Evolutionary conservation across 2,329 filamentous ascomycete genomes (phyloP).

Genomic region (Fusarium sp.): DNA sequence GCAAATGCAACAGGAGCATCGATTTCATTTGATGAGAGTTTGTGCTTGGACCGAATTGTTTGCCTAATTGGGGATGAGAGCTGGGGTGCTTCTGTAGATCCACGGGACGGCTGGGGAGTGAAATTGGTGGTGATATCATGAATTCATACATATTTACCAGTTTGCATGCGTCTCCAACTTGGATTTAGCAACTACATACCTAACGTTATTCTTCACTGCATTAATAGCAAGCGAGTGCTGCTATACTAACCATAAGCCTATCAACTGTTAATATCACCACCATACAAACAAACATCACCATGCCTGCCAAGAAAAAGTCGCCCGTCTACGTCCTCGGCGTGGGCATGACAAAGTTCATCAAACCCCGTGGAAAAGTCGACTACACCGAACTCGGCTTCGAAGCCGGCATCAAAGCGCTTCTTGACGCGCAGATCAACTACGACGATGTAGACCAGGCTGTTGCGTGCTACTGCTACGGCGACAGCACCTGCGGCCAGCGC

Average conservation of each 20-base stretch:
- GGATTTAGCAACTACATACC: neutral
- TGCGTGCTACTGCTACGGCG: conserved; percentile 98
- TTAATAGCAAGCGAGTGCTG: conserved; percentile 32
- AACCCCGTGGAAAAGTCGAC: conserved; percentile 92
- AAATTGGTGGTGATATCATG: conserved; percentile 17
- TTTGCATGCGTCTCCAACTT: conserved; percentile 1
- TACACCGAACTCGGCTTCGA: conserved; percentile 96
- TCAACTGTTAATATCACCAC: neutral
- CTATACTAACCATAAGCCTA: neutral
- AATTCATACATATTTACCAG: conserved; percentile 8
- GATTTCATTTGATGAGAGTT: conserved; percentile 19
- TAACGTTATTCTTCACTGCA: neutral
- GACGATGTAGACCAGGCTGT: conserved; percentile 95
- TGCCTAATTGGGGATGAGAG: conserved; percentile 23
- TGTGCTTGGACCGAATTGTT: conserved; percentile 28
- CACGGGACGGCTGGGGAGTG: neutral
- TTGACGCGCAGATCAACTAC: conserved; percentile 91
- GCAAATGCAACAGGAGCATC: conserved; percentile 5
- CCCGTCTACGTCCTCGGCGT: conserved; percentile 91
- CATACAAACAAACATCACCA: conserved; percentile 43
- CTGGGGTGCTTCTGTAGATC: conserved; percentile 26
- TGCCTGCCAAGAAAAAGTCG: conserved; percentile 64
- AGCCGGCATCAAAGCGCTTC: conserved; percentile 88
- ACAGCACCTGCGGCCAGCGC: conserved; percentile 93
- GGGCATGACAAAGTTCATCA: conserved; percentile 99